A percentile compares a stretch with the other conserved stretches of the same genome.
Evolutionary conservation across 257 asterid genomes (phyloP).

Genomic region (Nicotiana knightiana): DNA sequence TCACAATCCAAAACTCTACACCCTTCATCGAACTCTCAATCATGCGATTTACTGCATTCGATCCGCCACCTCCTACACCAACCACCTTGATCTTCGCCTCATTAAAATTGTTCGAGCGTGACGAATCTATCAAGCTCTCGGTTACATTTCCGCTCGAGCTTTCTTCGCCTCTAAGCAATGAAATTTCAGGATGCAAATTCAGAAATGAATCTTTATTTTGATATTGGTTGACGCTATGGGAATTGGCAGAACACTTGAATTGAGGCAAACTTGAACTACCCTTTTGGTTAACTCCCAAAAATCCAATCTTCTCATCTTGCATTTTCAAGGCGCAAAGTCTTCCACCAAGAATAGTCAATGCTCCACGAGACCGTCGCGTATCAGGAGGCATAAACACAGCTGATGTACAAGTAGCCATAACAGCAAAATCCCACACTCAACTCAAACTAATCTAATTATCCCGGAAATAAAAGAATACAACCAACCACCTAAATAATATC

Average conservation of each 20-base stretch:
- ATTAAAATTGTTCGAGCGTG: conserved; percentile 41
- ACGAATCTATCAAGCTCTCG: conserved; percentile 45
- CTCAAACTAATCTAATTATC: not conserved
- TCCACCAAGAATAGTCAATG: conserved; percentile 40
- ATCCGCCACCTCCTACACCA: conserved; percentile 98
- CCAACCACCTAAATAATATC: not conserved
- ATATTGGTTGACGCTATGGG: conserved; percentile 50
- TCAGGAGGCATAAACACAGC: conserved; percentile 55
- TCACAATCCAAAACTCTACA: conserved; percentile 95
- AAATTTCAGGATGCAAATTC: conserved; percentile 77
- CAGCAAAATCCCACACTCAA: conserved; percentile 15
- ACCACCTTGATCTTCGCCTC: conserved; percentile 93
- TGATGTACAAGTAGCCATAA: conserved; percentile 58
- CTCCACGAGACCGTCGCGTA: conserved; percentile 39
- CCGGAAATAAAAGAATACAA: not conserved
- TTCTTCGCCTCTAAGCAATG: conserved; percentile 83
- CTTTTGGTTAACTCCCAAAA: conserved; percentile 27
- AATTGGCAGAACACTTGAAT: conserved; percentile 57
- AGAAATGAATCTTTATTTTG: conserved; percentile 63
- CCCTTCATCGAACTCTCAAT: conserved; percentile 86
- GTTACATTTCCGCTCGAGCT: conserved; percentile 37
- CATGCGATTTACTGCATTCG: conserved; percentile 97
- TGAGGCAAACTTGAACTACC: conserved; percentile 26
- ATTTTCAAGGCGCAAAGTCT: conserved; percentile 45
- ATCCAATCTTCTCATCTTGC: conserved; percentile 44